Conservation (phyloP, 1,284 basidiomycete genomes). For the Ustilago sp. region DNA sequence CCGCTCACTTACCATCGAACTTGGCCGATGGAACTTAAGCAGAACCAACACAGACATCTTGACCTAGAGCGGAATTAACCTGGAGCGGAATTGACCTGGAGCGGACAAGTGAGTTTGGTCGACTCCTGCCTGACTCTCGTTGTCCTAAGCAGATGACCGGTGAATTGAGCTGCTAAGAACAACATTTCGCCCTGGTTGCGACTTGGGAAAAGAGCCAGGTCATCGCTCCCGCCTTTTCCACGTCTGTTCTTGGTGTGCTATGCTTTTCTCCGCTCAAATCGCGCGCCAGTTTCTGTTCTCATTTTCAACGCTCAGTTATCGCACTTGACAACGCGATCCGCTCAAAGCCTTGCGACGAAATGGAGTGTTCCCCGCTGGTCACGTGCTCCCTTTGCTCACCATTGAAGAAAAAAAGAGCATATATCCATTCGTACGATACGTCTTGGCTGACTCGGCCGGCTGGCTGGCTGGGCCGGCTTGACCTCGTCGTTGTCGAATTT, state of each 20-base stretch:
- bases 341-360: too few species aligned
- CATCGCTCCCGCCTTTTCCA: conserved; percentile 31
- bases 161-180: not conserved
- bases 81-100: too few species aligned
- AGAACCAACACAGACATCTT: conserved; percentile 7
- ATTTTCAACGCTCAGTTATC: too few species aligned
- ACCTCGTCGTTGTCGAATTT: not conserved
- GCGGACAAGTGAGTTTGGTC: not conserved
- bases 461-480: not conserved
- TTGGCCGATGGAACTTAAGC: not conserved
- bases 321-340: too few species aligned
- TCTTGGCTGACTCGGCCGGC: too few species aligned
- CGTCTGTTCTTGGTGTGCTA: not conserved
- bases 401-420: too few species aligned
- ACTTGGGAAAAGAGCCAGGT: not conserved
- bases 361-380: too few species aligned
- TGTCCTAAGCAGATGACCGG: not conserved
- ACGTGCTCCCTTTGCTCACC: too few species aligned
- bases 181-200: not conserved
- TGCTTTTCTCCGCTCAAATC: conserved; percentile 6
- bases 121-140: not conserved
- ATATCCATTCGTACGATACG: too few species aligned
- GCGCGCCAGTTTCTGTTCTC: conserved; percentile 7
- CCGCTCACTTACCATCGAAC: not conserved
- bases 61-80: not conserved